phyloP scores from a whole-genome alignment of 176 grass and related monocot species.

The Dactylis glomerata region DNA sequence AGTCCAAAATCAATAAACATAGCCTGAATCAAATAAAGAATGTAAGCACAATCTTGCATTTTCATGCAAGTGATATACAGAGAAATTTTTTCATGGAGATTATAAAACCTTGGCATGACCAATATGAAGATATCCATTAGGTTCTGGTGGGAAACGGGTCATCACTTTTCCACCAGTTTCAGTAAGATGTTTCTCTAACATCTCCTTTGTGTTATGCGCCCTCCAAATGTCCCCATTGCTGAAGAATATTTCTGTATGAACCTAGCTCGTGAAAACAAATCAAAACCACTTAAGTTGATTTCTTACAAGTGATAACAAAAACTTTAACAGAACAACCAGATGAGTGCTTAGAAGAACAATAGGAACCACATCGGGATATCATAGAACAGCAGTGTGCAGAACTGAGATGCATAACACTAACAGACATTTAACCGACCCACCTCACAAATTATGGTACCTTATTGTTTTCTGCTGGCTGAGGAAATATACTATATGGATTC shows the following conservation, averaged over 20 bases:
- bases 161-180: conserved; percentile 94
- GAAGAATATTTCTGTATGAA: conserved; percentile 96
- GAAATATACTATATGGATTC: conserved; percentile 94
- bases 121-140: conserved; percentile 98
- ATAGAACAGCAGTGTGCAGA: not conserved
- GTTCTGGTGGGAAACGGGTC: conserved; percentile 95
- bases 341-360: not conserved
- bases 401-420: not conserved
- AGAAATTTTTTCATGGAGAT: conserved; percentile 13
- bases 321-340: not conserved
- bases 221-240: conserved; percentile 90
- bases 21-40: conserved; percentile 59
- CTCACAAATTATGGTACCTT: conserved; percentile 33
- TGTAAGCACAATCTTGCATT: conserved; percentile 29
- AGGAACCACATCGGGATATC: not conserved
- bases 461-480: conserved; percentile 41
- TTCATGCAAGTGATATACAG: conserved; percentile 18
- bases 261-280: conserved; percentile 36
- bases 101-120: conserved; percentile 91
- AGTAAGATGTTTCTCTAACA: conserved; percentile 83
- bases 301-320: conserved; percentile 13
- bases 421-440: not conserved
- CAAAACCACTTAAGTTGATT: conserved; percentile 5
- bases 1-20: conserved; percentile 99
- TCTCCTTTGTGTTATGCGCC: conserved; percentile 82